Evolutionary conservation across 768 basidiomycete genomes (phyloP), one percentile per base, ranked within the genome.

Genomic region (Suillus fuscotomentosus): DNA sequence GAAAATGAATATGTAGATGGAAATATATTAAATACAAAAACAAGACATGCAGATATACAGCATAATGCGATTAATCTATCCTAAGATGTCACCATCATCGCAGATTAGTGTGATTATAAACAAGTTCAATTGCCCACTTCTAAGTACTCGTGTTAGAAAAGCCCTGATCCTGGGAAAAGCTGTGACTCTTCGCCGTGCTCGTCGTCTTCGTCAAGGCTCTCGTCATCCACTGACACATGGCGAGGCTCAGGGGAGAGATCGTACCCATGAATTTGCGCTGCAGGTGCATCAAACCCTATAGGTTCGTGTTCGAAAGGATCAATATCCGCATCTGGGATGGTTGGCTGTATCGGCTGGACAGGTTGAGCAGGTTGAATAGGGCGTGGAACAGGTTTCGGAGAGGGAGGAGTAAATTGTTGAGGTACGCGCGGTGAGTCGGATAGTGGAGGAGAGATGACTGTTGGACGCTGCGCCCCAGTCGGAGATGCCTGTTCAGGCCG

Each of bases 151-250:
- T 47, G 24, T 77, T 68, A 81, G 66, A 79, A 82, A 55, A 81
- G 61, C 48, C 78, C 81, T 31, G 80, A 81, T 36, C 80, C 80
- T 27, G 80, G 80, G 73, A 81, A 80, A 61, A 82, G 50, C 66
- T 73, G 80, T 15, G 77, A 78, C 50, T 72, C 75, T 64, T 77
- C 79, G 34, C 67, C 65, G 34, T 70, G 69, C 7, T 66, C 69
- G 15, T 70, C 70, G 22, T 67, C 60, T 42, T 71, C 72, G 48
- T 68, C 61, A 9, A 47, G 47, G 24, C 64, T 22, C 50, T 66
- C 66, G 20, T 64, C 67, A 5, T 70, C 69, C 45, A 74, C 62
- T 4, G 75, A 77, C n/a, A 75, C 66, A 22, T 67, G 74, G 59
- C 69, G 72, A 0, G 74, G 75, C 17, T 72, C 70, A 5, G 66